Conservation (phyloP, 257 asterid species). For the Forsythia viridissima region DNA sequence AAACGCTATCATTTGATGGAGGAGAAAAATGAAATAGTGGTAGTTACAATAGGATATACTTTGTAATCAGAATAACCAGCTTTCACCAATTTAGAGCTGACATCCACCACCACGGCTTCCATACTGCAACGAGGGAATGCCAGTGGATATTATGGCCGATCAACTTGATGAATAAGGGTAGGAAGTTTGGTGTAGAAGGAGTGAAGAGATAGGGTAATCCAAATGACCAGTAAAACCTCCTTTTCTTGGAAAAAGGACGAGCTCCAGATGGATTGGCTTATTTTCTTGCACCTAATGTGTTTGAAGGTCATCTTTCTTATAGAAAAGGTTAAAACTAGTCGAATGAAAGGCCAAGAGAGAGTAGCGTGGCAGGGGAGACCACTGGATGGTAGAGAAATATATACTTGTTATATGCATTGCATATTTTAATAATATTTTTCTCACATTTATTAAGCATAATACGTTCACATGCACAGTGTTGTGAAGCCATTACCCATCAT, state of each 20-base stretch:
- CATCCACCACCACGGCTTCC: conserved; percentile 47
- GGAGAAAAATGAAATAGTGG: not conserved
- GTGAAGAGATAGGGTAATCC: conserved; percentile 21
- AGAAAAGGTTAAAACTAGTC: too few relatives aligned
- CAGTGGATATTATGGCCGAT: conserved; percentile 16
- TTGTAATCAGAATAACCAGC: conserved; percentile 28
- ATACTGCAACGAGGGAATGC: conserved; percentile 16
- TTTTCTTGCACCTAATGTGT: too few relatives aligned
- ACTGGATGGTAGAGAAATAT: too few relatives aligned
- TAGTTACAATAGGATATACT: conserved; percentile 33
- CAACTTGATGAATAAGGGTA: conserved; percentile 18
- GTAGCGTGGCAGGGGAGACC: too few relatives aligned
- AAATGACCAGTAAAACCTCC: conserved; percentile 10
- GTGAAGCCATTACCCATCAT: too few relatives aligned
- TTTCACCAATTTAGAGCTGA: conserved; percentile 35
- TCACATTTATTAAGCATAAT: too few relatives aligned
- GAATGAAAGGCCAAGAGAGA: not conserved
- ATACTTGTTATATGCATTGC: too few relatives aligned
- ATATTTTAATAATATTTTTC: too few relatives aligned
- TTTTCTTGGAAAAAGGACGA: conserved; percentile 22
- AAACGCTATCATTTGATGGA: not conserved
- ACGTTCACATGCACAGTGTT: too few relatives aligned
- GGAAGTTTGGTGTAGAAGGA: conserved; percentile 12
- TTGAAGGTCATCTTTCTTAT: too few relatives aligned
- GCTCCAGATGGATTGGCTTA: not conserved